Conservation (phyloP, 768 basidiomycete species). For the Phallus indusiatus region DNA sequence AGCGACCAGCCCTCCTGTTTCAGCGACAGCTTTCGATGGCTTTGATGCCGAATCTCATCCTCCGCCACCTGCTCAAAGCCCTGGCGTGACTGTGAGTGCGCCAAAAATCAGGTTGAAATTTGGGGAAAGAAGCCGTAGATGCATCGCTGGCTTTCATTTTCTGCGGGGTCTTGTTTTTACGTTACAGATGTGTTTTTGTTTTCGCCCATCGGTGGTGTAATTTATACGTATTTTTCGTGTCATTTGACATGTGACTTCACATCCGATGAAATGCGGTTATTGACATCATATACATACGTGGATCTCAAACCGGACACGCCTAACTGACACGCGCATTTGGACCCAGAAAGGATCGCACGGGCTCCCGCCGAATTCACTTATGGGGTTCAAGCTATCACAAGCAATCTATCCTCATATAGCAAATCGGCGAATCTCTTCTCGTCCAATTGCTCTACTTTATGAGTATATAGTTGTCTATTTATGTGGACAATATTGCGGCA, state of each 20-base stretch:
- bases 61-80: neutral
- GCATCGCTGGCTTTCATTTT: too few relatives aligned
- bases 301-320: neutral
- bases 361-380: neutral
- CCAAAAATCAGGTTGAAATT: constrained; percentile 64
- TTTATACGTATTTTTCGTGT: neutral
- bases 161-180: too few relatives aligned
- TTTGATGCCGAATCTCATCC: constrained; percentile 8
- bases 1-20: constrained; percentile 66
- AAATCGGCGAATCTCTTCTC: neutral
- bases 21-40: constrained; percentile 40
- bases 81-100: constrained; percentile 15
- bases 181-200: too few relatives aligned
- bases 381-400: neutral
- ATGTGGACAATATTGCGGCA: neutral
- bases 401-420: neutral
- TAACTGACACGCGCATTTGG: neutral
- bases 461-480: neutral
- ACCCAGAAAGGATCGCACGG: neutral
- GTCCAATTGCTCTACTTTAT: neutral
- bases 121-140: constrained; percentile 34
- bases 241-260: neutral
- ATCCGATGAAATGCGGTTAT: neutral
- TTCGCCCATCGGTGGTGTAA: neutral
- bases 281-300: neutral